Evolutionary conservation across 2,329 filamentous ascomycete genomes (phyloP).

Genomic region (Ophiocordyceps camponoti-rufipedis): DNA sequence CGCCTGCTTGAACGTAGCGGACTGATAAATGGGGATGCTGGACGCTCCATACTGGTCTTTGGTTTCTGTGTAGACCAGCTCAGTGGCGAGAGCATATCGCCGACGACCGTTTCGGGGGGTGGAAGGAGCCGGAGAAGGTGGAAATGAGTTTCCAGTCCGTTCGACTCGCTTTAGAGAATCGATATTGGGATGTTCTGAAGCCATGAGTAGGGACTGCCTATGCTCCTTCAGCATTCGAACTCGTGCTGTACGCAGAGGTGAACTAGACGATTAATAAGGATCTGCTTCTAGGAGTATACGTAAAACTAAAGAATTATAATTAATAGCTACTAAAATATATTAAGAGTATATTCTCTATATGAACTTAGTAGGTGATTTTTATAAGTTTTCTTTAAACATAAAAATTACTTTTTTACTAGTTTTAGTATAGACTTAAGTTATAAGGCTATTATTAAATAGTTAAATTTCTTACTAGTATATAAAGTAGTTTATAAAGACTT

Average conservation of each 20-base stretch:
- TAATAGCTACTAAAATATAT: too few species aligned
- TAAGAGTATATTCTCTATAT: too few species aligned
- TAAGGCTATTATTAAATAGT: too few species aligned
- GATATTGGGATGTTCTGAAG: not conserved
- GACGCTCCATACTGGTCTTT: constrained; percentile 95
- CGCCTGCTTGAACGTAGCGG: constrained; percentile 91
- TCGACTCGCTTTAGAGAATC: constrained; percentile 44
- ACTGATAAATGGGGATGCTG: constrained; percentile 95
- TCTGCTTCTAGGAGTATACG: too few species aligned
- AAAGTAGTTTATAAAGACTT: too few species aligned
- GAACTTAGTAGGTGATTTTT: too few species aligned
- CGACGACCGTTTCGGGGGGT: constrained; percentile 65
- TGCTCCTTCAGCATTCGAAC: not conserved
- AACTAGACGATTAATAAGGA: too few species aligned
- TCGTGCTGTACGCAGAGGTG: not conserved
- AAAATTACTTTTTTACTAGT: too few species aligned
- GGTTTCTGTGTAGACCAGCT: constrained; percentile 89
- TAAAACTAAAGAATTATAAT: too few species aligned
- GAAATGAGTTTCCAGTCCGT: constrained; percentile 67
- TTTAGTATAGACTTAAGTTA: too few species aligned
- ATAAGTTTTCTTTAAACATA: too few species aligned
- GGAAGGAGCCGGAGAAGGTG: constrained; percentile 83
- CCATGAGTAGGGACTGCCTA: not conserved
- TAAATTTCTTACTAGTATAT: too few species aligned
- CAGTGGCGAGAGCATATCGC: constrained; percentile 85